A percentile compares a stretch with the other conserved stretches of the same genome.
These are phyloP conservation scores for Encephalitozoon romaleae DNA, from an alignment of 371 early-diverging fungal species.

Conservation along the genomic window DNA sequence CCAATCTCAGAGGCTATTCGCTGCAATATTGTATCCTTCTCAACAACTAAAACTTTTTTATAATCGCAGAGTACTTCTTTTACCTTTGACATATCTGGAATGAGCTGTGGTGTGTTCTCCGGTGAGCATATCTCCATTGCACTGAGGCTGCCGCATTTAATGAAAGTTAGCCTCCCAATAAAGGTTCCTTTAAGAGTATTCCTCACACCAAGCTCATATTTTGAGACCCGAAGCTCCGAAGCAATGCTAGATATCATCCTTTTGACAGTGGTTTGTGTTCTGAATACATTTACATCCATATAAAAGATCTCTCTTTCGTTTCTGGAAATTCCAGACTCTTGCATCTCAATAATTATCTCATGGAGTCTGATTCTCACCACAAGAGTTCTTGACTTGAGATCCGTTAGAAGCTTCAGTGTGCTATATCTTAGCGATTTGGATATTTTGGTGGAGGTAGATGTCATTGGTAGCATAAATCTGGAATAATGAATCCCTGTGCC, in stretches of 20 bases:
- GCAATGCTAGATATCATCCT: slow-evolving; percentile 27
- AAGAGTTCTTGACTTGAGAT: background rate
- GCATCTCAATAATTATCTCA: slow-evolving; percentile 26
- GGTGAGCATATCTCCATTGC: background rate
- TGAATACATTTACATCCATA: slow-evolving; percentile 39
- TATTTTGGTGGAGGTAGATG: background rate
- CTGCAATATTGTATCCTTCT: slow-evolving; percentile 58
- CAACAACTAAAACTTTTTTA: slow-evolving; percentile 50
- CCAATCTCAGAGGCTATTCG: slow-evolving; percentile 1
- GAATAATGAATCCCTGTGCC: background rate
- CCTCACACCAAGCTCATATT: slow-evolving; percentile 31
- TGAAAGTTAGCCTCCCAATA: slow-evolving; percentile 29
- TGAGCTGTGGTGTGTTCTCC: slow-evolving; percentile 21
- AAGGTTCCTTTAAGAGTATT: slow-evolving; percentile 58
- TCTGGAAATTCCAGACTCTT: background rate
- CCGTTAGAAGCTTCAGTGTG: background rate
- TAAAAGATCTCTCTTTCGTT: slow-evolving; percentile 58
- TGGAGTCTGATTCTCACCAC: slow-evolving; percentile 31
- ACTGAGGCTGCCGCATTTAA: background rate
- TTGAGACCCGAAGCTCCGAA: background rate
- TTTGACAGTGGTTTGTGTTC: slow-evolving; percentile 28
- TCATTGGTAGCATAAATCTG: background rate
- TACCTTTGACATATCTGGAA: slow-evolving; percentile 50
- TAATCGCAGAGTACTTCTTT: background rate
- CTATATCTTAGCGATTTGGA: background rate